Evolutionary conservation across 2,329 filamentous ascomycete species (phyloP).

Genomic region (Pseudogymnoascus sp.): DNA sequence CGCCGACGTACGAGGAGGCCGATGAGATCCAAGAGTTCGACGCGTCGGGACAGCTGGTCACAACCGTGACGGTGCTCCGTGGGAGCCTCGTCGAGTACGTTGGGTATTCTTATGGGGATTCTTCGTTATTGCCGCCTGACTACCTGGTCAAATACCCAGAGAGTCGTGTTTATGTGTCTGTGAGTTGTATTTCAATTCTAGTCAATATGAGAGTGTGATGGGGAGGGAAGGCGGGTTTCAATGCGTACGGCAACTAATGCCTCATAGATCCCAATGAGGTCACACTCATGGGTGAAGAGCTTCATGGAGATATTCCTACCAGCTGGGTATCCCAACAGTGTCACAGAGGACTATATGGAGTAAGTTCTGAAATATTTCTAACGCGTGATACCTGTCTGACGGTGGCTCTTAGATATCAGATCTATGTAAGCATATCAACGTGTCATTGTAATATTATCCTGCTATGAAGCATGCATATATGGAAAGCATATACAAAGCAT

Average conservation of each 20-base stretch:
- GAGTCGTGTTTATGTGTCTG: background rate
- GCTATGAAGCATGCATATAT: background rate
- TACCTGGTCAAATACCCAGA: background rate
- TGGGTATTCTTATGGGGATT: background rate
- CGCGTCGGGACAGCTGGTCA: background rate
- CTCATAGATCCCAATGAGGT: background rate
- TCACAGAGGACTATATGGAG: conserved; percentile 62
- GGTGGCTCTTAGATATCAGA: conserved; percentile 49
- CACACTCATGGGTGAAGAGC: conserved; percentile 12
- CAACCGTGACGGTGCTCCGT: background rate
- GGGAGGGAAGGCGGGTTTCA: background rate
- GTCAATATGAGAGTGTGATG: background rate
- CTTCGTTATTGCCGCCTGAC: background rate
- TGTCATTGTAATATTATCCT: background rate
- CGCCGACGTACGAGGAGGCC: background rate
- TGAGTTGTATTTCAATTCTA: background rate
- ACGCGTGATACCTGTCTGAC: conserved; percentile 6
- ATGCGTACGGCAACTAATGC: background rate
- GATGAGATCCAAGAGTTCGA: background rate
- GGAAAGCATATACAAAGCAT: background rate
- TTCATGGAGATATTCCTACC: conserved; percentile 57
- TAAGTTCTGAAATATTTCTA: conserved; percentile 31
- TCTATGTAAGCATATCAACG: conserved; percentile 45
- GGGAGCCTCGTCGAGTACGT: background rate
- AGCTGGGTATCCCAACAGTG: conserved; percentile 60